phyloP scores from a whole-genome alignment of 257 asterid genomes.

The Nyctanthes arbortristis region DNA sequence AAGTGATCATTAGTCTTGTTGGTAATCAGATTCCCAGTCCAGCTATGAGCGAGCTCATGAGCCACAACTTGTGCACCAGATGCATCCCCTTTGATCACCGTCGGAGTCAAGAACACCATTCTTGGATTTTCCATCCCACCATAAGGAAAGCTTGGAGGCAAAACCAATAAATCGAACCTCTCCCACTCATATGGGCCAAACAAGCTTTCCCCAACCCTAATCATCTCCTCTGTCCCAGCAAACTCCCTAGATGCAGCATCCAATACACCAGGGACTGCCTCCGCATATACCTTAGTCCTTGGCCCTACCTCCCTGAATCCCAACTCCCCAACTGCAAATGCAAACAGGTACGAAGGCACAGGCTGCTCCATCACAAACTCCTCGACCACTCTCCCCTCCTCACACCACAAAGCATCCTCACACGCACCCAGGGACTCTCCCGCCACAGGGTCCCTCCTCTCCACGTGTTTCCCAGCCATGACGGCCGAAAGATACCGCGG shows the following conservation, averaged over 20 bases:
- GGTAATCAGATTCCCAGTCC: slow-evolving; percentile 98
- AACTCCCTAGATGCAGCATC: slow-evolving; percentile 85
- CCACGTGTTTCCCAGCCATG: slow-evolving; percentile 72
- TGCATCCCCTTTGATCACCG: slow-evolving; percentile 89
- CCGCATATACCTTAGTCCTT: slow-evolving; percentile 77
- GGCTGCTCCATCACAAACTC: slow-evolving; percentile 94
- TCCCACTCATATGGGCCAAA: slow-evolving; percentile 97
- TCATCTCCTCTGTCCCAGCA: slow-evolving; percentile 89
- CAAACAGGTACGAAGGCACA: slow-evolving; percentile 85
- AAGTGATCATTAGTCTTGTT: slow-evolving; percentile 91
- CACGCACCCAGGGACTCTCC: slow-evolving; percentile 60
- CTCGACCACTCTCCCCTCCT: slow-evolving; percentile 79
- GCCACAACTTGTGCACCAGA: slow-evolving; percentile 92
- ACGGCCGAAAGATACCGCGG: slow-evolving; percentile 74
- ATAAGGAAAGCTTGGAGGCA: slow-evolving; percentile 96
- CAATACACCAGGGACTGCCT: slow-evolving; percentile 55
- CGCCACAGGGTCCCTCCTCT: slow-evolving; percentile 51
- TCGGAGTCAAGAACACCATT: slow-evolving; percentile 91
- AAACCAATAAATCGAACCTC: slow-evolving; percentile 89
- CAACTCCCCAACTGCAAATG: slow-evolving; percentile 90
- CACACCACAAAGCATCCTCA: slow-evolving; percentile 74
- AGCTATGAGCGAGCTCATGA: slow-evolving; percentile 97
- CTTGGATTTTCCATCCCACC: slow-evolving; percentile 99
- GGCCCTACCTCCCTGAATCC: slow-evolving; percentile 92
- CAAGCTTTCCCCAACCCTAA: slow-evolving; percentile 79